phyloP scores from a whole-genome alignment of 2,329 filamentous ascomycete genomes.

The Exophiala sp. region DNA sequence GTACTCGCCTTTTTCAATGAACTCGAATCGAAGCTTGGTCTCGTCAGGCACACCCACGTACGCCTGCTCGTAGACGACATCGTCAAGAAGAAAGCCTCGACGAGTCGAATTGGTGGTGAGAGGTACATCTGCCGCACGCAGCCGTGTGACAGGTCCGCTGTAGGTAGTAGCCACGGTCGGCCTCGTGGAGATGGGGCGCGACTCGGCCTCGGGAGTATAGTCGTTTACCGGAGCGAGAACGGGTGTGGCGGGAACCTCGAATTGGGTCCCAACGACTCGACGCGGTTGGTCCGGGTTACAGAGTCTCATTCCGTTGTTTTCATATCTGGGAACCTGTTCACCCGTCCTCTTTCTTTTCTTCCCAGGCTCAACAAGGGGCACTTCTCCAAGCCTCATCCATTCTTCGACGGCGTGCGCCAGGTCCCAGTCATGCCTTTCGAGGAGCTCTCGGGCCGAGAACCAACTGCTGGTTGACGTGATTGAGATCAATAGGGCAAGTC shows the following conservation, averaged over 20 bases:
- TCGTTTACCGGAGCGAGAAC: too few species aligned
- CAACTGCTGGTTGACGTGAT: conserved; percentile 15
- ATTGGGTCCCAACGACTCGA: not conserved
- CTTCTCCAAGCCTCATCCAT: conserved; percentile 47
- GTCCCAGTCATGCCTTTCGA: conserved; percentile 8
- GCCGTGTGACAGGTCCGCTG: too few species aligned
- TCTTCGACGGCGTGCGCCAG: conserved; percentile 68
- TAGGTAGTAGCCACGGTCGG: too few species aligned
- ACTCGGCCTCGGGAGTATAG: too few species aligned
- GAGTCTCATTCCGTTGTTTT: not conserved
- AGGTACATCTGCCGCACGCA: too few species aligned
- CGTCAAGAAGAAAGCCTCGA: conserved; percentile 4
- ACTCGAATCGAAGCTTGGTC: conserved; percentile 16
- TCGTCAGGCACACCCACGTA: conserved; percentile 1
- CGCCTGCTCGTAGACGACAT: not conserved
- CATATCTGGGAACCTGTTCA: not conserved
- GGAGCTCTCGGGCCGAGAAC: conserved; percentile 1
- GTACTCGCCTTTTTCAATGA: conserved; percentile 13
- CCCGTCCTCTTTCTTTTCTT: not conserved
- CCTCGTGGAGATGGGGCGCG: too few species aligned
- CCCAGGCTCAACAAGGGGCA: not conserved
- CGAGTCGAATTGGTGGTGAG: not conserved
- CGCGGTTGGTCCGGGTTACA: not conserved
- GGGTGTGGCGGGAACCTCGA: not conserved
- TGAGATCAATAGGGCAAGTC: conserved; percentile 11